phyloP scores from a whole-genome alignment of 2,329 filamentous ascomycete species.

The Claviceps pusilla region DNA sequence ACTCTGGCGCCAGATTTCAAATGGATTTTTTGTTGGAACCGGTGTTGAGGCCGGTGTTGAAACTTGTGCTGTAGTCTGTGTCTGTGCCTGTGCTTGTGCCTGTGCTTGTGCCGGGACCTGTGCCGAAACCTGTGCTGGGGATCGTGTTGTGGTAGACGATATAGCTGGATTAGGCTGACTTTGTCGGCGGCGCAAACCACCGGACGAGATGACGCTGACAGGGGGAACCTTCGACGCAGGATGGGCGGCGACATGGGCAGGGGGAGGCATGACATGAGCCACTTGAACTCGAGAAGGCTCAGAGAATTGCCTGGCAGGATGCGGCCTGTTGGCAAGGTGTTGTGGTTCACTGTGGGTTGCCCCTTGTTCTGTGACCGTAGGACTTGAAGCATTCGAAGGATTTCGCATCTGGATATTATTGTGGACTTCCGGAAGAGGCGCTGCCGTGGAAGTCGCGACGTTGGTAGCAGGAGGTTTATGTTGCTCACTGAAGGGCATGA shows the following conservation, averaged over 20 bases:
- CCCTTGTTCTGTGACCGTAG: neutral
- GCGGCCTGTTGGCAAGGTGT: neutral
- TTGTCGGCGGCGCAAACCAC: neutral
- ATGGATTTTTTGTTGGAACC: neutral
- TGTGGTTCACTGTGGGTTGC: neutral
- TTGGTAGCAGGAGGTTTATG: neutral
- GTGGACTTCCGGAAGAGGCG: neutral
- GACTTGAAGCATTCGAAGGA: neutral
- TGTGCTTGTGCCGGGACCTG: neutral
- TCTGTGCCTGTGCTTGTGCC: neutral
- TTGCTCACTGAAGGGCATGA: neutral
- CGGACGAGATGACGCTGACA: neutral
- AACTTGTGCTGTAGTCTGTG: neutral
- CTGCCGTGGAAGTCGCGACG: neutral
- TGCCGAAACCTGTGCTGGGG: neutral
- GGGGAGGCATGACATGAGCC: neutral
- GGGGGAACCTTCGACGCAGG: neutral
- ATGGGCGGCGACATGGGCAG: neutral
- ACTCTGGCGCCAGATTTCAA: neutral
- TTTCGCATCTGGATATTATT: neutral
- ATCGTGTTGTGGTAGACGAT: too few species aligned
- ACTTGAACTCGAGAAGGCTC: neutral
- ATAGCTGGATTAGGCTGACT: neutral
- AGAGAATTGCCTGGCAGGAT: neutral
- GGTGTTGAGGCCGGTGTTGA: neutral